These are phyloP conservation scores for Tuber microsphaerosporum DNA, from an alignment of 495 filamentous ascomycete species.

Conservation along the genomic window DNA sequence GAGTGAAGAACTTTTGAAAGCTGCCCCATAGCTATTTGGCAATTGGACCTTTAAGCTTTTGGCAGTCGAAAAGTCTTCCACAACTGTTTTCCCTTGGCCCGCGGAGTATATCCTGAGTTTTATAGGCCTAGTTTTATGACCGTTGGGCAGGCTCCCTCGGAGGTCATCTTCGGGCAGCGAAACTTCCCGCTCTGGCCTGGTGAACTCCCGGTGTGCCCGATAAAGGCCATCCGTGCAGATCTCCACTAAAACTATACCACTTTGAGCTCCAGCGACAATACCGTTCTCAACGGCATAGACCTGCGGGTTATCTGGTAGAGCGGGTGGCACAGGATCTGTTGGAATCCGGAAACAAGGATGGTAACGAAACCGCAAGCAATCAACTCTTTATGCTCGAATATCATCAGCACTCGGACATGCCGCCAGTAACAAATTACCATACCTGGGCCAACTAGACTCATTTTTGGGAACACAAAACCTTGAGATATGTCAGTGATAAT, in stretches of 20 bases:
- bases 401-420: conserved; percentile 13
- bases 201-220: conserved; percentile 70
- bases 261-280: conserved; percentile 69
- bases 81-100: conserved; percentile 60
- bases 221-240: conserved; percentile 68
- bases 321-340: conserved; percentile 56
- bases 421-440: conserved; percentile 3
- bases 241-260: conserved; percentile 76
- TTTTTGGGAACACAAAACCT: conserved; percentile 33
- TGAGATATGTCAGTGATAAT: conserved; percentile 15
- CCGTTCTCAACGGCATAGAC: conserved; percentile 81
- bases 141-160: conserved; percentile 59
- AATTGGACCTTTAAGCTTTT: conserved; percentile 68
- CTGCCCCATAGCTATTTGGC: conserved; percentile 60
- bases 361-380: conserved; percentile 75
- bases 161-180: conserved; percentile 68
- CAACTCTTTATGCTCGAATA: conserved; percentile 45
- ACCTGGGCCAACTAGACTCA: conserved; percentile 36
- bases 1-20: conserved; percentile 69
- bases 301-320: conserved; percentile 70
- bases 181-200: conserved; percentile 63
- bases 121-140: conserved; percentile 62
- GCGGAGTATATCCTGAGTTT: conserved; percentile 66
- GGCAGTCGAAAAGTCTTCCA: conserved; percentile 67
- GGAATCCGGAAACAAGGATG: conserved; percentile 87